Evolutionary conservation across 306 rosid species (phyloP), one percentile per base, ranked within the genome.

Genomic region (Inga laurina): DNA sequence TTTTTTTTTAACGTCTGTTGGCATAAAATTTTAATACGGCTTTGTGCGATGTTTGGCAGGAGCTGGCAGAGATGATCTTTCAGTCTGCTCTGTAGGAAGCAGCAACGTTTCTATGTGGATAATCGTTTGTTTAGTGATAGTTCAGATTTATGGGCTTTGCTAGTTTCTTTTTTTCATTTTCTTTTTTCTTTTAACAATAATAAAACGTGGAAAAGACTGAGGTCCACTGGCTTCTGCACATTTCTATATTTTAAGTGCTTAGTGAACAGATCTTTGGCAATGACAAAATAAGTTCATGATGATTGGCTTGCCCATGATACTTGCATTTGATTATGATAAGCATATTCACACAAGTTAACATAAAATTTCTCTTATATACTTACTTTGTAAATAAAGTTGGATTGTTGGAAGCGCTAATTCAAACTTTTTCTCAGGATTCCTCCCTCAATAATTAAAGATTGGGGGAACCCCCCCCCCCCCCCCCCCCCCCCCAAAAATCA

Each of bases 21-120:
- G 3, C 49, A 44, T 45, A 46, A 39, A 66, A 27, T 82, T 82
- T 82, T 64, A 57, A 89, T 35, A 18, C 37, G 18, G 24, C 30
- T 73, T 66, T 73, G 73, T 70, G 74, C 22, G 66, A 56, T 85
- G 83, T 67, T 12, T 83, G 87, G 79, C 97, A 96, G 99, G 99
- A 96, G 90, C 97, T 94, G 44, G 98, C 99, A 15, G 98, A 96
- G 92, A 90, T 92, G 97, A 88, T 90, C 78, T 88, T 96, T 91
- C 99, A 93, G 83, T 88, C 91, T 27, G 97, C 82, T 76, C 57
- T 95, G 76, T 93, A 91, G 82, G 84, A 48, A 85, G 48, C 69
- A 65, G 74, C 79, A 81, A 75, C 70, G 51, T 13, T 4, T 41
- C 52, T 68, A 19, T 15, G 69, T 83, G 59, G 61, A 44, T 69